A percentile compares a stretch with the other conserved stretches of the same genome.
phyloP scores from a whole-genome alignment of 495 filamentous ascomycete species.

The Penicillium bovifimosum region DNA sequence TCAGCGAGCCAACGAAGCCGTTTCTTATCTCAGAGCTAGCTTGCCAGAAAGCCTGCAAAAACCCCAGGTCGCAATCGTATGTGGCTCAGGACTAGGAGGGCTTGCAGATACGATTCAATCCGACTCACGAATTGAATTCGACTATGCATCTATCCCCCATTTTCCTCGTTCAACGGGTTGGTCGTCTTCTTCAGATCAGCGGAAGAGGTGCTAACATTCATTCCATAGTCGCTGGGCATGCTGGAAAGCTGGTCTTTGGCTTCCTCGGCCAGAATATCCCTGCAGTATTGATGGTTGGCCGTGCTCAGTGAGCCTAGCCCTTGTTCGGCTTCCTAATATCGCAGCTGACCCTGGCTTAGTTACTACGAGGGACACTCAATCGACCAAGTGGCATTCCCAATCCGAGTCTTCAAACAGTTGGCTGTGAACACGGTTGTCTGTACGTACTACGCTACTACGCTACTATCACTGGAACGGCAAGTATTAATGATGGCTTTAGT shows the following conservation, averaged over 20 bases:
- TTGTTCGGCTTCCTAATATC: not conserved
- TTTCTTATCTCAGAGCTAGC: conserved; percentile 28
- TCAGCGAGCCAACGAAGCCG: conserved; percentile 38
- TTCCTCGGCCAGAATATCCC: conserved; percentile 52
- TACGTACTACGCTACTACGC: too few species aligned
- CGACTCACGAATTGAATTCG: conserved; percentile 49
- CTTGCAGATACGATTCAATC: conserved; percentile 55
- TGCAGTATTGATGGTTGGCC: conserved; percentile 66
- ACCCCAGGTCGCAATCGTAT: conserved; percentile 64
- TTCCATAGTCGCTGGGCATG: conserved; percentile 59
- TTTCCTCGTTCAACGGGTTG: conserved; percentile 63
- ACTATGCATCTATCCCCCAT: conserved; percentile 58
- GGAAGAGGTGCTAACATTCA: not conserved
- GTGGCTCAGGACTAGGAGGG: conserved; percentile 67
- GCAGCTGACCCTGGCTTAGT: conserved; percentile 33
- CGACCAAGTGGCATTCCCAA: conserved; percentile 61
- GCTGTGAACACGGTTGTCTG: conserved; percentile 61
- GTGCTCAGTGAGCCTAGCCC: conserved; percentile 58
- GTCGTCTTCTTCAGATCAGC: conserved; percentile 9
- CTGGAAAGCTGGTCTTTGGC: conserved; percentile 69
- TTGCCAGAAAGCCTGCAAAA: conserved; percentile 44
- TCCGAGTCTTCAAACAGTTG: conserved; percentile 63
- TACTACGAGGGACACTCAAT: conserved; percentile 76
- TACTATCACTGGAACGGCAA: not conserved
- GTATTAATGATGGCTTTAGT: conserved; percentile 37